Evolutionary conservation across 2,329 filamentous ascomycete species (phyloP), one percentile per base, ranked within the genome.

Genomic region (Xylariaceae sp.): DNA sequence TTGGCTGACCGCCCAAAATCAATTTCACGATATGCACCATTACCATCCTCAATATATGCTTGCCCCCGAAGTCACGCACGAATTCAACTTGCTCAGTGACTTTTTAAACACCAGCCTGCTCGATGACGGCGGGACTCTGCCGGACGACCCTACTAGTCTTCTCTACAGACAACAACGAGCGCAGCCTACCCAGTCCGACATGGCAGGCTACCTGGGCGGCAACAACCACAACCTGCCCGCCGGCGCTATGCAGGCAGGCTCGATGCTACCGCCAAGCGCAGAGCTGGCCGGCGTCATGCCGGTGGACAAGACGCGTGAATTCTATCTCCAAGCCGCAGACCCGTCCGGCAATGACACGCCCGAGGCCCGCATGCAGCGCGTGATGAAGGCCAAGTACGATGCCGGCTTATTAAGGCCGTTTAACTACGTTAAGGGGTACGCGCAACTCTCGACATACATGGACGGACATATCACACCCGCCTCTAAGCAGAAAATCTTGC

Each of bases 391-490:
- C 61, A 99, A 99, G 74, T 96, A 96, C 74, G 93, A 98, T 65
- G 95, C 95, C 0, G 95, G 95, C 1, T 81, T 99, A 68, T 79
- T 99, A 56, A 95, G 93, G 70, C 95, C 95, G 1, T 99, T 99
- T 81, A 98, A 98, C 77, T 99, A 99, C 73, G 91, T 98, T 66
- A 96, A 96, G 69, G 95, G 95, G 12, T 99, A 99, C 73, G 89
- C 91, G 10, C 85, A 92, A 29, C 79, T 99, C 46, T 91, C 92
- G 61, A 87, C 89, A 60, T 99, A 97, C 73, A 93, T 99, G 81
- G 92, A 97, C 68, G 86, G 87, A 56, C 88, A 98, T 70, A 89
- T 98, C 71, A 87, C 90, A 50, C 84, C 89, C 20, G 79, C 84
- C 16, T 95, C 90, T 19, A 92, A 95, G 60, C 89, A 96, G 67